Percentiles rank a stretch among this genome's conserved stretches.
Conservation (phyloP, 2,329 filamentous ascomycete genomes). For the Neopestalotiopsis sp. region DNA sequence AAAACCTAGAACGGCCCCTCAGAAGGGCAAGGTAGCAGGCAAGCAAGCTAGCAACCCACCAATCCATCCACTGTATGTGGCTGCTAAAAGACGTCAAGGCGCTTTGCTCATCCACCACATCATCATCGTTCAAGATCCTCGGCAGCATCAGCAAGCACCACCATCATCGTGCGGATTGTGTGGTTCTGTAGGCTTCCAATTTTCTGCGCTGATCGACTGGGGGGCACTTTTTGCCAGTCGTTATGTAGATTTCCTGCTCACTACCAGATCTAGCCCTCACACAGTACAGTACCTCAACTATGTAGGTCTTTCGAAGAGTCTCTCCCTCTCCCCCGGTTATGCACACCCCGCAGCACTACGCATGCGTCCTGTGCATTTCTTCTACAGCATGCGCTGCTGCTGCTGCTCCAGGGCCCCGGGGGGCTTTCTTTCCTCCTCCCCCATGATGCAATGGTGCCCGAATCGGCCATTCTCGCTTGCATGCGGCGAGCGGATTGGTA, state of each 20-base stretch:
- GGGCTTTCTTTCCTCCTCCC: background rate
- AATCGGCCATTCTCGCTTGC: background rate
- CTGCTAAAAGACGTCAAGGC: conserved; percentile 3
- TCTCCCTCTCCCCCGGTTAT: background rate
- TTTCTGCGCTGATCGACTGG: background rate
- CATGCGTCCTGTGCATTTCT: background rate
- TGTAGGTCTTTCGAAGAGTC: background rate
- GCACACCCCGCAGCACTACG: background rate
- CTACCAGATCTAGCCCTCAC: background rate
- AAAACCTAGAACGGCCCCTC: background rate
- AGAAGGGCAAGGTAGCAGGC: background rate
- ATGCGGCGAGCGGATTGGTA: background rate
- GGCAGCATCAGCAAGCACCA: background rate
- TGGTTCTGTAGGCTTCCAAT: background rate
- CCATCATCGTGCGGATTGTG: background rate
- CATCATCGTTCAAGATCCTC: background rate
- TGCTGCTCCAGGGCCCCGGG: background rate
- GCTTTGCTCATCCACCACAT: background rate
- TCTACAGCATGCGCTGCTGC: background rate
- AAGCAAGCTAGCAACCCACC: background rate
- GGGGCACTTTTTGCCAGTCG: background rate
- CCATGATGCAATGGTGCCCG: conserved; percentile 17
- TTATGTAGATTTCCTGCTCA: background rate
- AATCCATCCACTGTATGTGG: background rate
- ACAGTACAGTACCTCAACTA: background rate